These are phyloP conservation scores for Diaporthe caulivora DNA, from an alignment of 2,329 filamentous ascomycete species.

Conservation along the genomic window DNA sequence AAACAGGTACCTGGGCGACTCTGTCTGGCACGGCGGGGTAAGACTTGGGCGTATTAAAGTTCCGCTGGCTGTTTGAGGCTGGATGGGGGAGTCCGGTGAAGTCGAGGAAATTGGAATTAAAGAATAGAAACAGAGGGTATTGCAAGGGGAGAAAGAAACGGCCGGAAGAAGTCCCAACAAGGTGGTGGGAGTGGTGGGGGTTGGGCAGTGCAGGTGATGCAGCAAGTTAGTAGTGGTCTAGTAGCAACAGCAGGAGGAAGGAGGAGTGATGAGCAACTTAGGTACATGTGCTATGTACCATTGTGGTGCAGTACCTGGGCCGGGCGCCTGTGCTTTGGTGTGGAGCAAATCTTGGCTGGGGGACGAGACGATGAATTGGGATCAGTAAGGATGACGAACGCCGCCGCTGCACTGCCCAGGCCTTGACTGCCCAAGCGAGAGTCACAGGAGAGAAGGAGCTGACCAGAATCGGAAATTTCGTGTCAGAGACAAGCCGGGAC, in stretches of 20 bases:
- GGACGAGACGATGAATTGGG: slow-evolving; percentile 28
- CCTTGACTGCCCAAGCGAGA: slow-evolving; percentile 25
- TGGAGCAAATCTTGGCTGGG: slow-evolving; percentile 29
- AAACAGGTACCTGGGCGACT: background rate
- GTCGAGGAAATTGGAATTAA: background rate
- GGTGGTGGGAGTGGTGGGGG: slow-evolving; percentile 26
- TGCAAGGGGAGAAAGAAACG: background rate
- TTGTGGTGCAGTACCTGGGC: background rate
- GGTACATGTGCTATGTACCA: slow-evolving; percentile 29
- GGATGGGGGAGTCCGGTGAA: slow-evolving; percentile 1
- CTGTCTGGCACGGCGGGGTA: slow-evolving; percentile 19
- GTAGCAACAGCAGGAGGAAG: background rate
- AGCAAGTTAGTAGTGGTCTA: background rate
- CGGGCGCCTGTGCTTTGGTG: slow-evolving; percentile 20
- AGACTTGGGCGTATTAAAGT: slow-evolving; percentile 16
- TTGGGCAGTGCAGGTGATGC: slow-evolving; percentile 27
- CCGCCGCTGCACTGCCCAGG: slow-evolving; percentile 32
- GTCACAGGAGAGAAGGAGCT: slow-evolving; percentile 27
- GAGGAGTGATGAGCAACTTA: slow-evolving; percentile 6
- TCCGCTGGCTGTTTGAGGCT: slow-evolving; percentile 21
- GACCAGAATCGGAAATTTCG: slow-evolving; percentile 25
- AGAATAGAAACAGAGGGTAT: slow-evolving; percentile 26
- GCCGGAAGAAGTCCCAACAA: background rate
- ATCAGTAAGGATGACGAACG: slow-evolving; percentile 34
- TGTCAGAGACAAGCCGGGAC: background rate